Evolutionary conservation across 2,329 filamentous ascomycete species (phyloP), one percentile per base, ranked within the genome.

Genomic region (Gremmenia infestans): DNA sequence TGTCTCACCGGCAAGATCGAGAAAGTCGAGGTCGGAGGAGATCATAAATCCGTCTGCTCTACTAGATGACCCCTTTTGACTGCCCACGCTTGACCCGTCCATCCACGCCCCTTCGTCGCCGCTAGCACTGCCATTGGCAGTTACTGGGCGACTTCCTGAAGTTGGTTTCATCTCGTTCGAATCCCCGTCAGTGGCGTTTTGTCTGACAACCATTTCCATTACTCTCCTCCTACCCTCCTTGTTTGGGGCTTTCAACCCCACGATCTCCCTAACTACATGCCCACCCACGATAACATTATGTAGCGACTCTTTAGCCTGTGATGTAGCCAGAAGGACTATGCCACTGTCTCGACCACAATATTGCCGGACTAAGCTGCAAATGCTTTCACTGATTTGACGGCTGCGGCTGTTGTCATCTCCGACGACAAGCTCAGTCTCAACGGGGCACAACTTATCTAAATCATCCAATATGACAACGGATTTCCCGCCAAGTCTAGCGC

Each of bases 371-470:
- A 94, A 85, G 0, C 88, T 84, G 68, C 89, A 88, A 5, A 99
- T 81, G 0, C 91, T 84, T 71, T 99, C 94, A 68, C 92, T 96
- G 55, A 97, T 84, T 65, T 97, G 92, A 36, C 91, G 84, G 70
- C 92, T 97, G 60, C 93, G 83, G 17, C 90, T 90, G 67, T 99
- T 97, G 64, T 97, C 91, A 57, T 91, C 92, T 59, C 91, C 91
- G 4, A 96, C 89, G 71, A 97, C 91, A 12, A 99, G 79, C 70
- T 99, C 94, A 0, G 92, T 97, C 72, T 99, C 95, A 0, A 86
- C 87, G 0, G 94, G 93, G 68, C 93, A 97, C 1, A 99, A 78
- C 67, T 90, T 91, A 72, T 99, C 94, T 6, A 99, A 74, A 67
- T 99, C 94, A 67, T 99, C 94, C 1, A 99, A 77, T 49, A 99